These are phyloP conservation scores for Trichoderma asperelloides DNA, from an alignment of 495 filamentous ascomycete species.

Conservation along the genomic window DNA sequence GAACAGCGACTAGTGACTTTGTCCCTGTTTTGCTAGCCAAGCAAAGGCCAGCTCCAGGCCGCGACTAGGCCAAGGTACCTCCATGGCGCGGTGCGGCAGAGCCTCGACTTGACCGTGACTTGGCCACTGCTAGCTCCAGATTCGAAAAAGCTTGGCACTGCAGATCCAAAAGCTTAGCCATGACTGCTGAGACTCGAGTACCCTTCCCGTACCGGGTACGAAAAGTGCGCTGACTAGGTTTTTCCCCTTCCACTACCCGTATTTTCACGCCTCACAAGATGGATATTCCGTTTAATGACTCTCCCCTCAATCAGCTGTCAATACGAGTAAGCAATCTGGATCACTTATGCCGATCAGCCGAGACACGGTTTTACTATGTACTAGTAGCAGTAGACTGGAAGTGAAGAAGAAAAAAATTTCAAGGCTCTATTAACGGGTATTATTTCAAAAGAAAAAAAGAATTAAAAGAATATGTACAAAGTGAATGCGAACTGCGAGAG, in stretches of 20 bases:
- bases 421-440: not conserved
- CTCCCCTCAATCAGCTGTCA: no score
- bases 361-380: not conserved
- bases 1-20: not conserved
- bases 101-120: not conserved
- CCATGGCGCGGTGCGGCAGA: no score
- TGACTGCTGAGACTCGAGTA: not conserved
- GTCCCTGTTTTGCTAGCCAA: no score
- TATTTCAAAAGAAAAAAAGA: not conserved
- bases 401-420: not conserved
- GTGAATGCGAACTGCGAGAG: not conserved
- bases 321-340: no score
- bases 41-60: no score
- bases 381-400: not conserved
- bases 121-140: slow-evolving; percentile 4
- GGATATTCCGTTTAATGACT: no score
- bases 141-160: slow-evolving; percentile 6
- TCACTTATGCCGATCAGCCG: not conserved
- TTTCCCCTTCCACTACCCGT: not conserved
- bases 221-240: no score
- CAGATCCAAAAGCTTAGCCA: slow-evolving; percentile 7
- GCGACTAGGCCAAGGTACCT: not conserved
- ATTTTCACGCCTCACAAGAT: not conserved
- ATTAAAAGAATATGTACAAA: not conserved
- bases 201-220: not conserved